Percentiles rank a stretch among this genome's conserved stretches.
phyloP scores from a whole-genome alignment of 2,329 filamentous ascomycete species.

The Ophiocordyceps camponoti-leonardi region DNA sequence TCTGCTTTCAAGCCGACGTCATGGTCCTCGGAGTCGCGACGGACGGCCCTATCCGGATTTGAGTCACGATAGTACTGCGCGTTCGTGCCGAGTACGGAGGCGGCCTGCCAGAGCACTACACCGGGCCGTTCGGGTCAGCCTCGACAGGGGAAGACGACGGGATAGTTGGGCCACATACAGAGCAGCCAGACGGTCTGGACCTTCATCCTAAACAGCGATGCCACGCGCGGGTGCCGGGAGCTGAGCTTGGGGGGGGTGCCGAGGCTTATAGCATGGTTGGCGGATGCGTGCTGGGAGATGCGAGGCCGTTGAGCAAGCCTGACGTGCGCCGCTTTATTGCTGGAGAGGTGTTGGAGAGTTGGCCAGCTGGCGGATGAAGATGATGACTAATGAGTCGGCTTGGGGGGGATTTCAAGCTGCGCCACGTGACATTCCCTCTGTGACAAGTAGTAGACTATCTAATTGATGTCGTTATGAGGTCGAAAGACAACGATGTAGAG shows the following conservation, averaged over 20 bases:
- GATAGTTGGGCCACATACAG: slow-evolving; percentile 20
- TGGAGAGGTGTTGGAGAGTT: neutral
- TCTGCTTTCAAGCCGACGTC: slow-evolving; percentile 14
- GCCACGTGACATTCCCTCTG: no score
- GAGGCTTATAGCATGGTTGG: slow-evolving; percentile 12
- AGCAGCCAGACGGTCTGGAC: slow-evolving; percentile 21
- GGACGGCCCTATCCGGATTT: slow-evolving; percentile 12
- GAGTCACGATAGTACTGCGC: slow-evolving; percentile 19
- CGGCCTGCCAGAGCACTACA: slow-evolving; percentile 29
- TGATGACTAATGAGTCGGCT: neutral
- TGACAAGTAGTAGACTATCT: no score
- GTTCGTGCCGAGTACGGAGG: slow-evolving; percentile 18
- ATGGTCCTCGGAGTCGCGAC: slow-evolving; percentile 13
- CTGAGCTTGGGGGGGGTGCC: neutral
- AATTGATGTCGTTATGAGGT: no score
- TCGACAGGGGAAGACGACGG: slow-evolving; percentile 1
- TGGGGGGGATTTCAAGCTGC: no score
- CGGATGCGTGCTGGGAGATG: neutral
- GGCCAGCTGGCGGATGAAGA: slow-evolving; percentile 1
- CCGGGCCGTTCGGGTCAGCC: neutral
- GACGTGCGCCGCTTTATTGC: neutral
- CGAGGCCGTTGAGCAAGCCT: neutral
- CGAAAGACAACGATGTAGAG: no score
- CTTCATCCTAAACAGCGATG: slow-evolving; percentile 20
- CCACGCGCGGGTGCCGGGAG: neutral